Percentiles rank a stretch among this genome's conserved stretches.
phyloP scores from a whole-genome alignment of 345 rosid species.

The Camelina laxa region DNA sequence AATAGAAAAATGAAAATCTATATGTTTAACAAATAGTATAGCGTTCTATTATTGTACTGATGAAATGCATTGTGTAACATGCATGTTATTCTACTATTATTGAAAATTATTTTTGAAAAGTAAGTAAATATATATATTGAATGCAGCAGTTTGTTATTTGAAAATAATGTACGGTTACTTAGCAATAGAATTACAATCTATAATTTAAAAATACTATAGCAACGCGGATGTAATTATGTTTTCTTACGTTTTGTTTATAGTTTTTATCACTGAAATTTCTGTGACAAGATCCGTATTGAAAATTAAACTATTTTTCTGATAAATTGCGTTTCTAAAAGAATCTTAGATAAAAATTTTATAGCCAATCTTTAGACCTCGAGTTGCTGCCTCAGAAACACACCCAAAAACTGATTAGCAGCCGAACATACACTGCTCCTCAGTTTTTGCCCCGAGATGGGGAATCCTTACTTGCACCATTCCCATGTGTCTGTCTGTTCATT shows the following conservation, averaged over 20 bases:
- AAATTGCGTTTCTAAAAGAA: too few relatives aligned
- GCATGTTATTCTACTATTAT: background rate
- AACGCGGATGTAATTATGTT: background rate
- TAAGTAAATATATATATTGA: background rate
- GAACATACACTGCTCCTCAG: constrained; percentile 31
- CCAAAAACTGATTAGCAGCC: constrained; percentile 15
- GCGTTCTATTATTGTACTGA: background rate
- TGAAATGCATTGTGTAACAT: background rate
- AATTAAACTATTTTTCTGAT: too few relatives aligned
- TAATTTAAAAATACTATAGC: background rate
- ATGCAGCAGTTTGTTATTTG: background rate
- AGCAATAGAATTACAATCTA: background rate
- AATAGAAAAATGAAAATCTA: too few relatives aligned
- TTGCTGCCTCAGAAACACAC: background rate
- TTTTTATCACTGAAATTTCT: too few relatives aligned
- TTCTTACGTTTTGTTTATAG: too few relatives aligned
- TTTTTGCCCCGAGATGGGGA: background rate
- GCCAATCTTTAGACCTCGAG: background rate
- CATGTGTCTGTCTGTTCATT: constrained; percentile 43
- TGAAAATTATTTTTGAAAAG: background rate
- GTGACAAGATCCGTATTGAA: too few relatives aligned
- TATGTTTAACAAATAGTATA: background rate
- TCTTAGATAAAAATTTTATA: too few relatives aligned
- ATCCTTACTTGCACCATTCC: constrained; percentile 12
- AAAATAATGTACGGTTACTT: background rate